A percentile compares a stretch with the other conserved stretches of the same genome.
Conservation (phyloP, 805 yeast species). For the Wickerhamiella siamensis region DNA sequence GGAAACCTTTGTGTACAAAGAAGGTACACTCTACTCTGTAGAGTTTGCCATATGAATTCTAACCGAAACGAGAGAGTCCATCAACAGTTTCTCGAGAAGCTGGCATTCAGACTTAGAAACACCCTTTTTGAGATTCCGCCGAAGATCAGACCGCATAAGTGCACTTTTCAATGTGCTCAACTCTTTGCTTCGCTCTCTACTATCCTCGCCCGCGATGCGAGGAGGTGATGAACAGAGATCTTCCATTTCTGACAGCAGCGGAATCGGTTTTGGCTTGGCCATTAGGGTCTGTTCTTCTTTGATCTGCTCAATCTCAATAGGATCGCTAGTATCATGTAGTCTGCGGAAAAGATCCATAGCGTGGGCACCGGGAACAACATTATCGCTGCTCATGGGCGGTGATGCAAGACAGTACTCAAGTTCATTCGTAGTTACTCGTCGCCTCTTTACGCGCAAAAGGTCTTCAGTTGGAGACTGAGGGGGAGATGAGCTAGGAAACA, state of each 20-base stretch:
- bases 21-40: background rate
- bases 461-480: background rate
- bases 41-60: constrained; percentile 2
- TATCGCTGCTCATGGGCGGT: background rate
- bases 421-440: background rate
- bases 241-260: constrained; percentile 1
- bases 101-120: constrained; percentile 1
- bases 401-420: background rate
- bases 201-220: background rate
- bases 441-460: background rate
- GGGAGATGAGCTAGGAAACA: background rate
- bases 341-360: constrained; percentile 5
- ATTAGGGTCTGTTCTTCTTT: background rate
- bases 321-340: constrained; percentile 2
- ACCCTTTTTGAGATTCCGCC: background rate
- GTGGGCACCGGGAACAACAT: background rate
- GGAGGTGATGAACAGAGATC: constrained; percentile 4
- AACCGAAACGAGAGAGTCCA: constrained; percentile 4
- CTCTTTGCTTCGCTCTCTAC: background rate
- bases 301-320: background rate
- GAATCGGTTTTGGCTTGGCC: constrained; percentile 3
- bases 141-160: constrained; percentile 1
- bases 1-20: too few species aligned
- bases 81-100: constrained; percentile 2
- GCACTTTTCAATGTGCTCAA: background rate